Percentiles rank a stretch among this genome's conserved stretches.
These are phyloP conservation scores for Cytidiella melzeri DNA, from an alignment of 768 basidiomycete genomes.

Conservation along the genomic window DNA sequence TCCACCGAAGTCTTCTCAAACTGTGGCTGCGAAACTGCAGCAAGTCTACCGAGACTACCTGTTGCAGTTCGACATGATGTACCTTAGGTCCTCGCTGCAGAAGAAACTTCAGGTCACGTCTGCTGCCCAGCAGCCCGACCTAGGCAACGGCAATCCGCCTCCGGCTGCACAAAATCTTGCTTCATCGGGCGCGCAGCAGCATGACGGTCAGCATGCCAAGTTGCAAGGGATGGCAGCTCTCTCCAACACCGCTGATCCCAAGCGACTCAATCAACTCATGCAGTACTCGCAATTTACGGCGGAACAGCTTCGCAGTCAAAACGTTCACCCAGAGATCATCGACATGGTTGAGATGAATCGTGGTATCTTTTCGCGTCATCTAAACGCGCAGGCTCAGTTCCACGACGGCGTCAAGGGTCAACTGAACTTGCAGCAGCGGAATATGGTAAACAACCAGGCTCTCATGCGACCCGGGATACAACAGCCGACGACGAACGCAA, in stretches of 20 bases:
- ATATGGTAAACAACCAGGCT: neutral
- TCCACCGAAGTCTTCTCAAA: slow-evolving; percentile 58
- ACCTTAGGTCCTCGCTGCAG: slow-evolving; percentile 7
- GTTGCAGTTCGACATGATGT: slow-evolving; percentile 44
- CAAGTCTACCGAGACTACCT: slow-evolving; percentile 59
- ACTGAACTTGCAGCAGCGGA: slow-evolving; percentile 1
- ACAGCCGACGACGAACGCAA: neutral
- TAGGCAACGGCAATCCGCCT: neutral
- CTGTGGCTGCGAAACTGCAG: slow-evolving; percentile 51
- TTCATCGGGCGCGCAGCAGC: slow-evolving; percentile 2
- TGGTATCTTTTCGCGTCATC: slow-evolving; percentile 17
- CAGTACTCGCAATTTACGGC: slow-evolving; percentile 39
- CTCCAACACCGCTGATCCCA: slow-evolving; percentile 21
- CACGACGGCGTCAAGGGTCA: slow-evolving; percentile 1
- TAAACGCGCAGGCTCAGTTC: slow-evolving; percentile 13
- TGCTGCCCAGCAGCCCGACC: neutral
- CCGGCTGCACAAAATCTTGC: slow-evolving; percentile 2
- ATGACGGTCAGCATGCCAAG: neutral
- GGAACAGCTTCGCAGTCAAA: slow-evolving; percentile 46
- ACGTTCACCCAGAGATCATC: slow-evolving; percentile 46
- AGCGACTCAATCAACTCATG: slow-evolving; percentile 40
- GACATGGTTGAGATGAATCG: slow-evolving; percentile 53
- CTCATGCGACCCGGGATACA: neutral
- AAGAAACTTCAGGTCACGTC: neutral
- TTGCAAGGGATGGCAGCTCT: slow-evolving; percentile 3